Conservation (phyloP, 192 early-diverging fungal genomes). For the Podila minutissima region DNA sequence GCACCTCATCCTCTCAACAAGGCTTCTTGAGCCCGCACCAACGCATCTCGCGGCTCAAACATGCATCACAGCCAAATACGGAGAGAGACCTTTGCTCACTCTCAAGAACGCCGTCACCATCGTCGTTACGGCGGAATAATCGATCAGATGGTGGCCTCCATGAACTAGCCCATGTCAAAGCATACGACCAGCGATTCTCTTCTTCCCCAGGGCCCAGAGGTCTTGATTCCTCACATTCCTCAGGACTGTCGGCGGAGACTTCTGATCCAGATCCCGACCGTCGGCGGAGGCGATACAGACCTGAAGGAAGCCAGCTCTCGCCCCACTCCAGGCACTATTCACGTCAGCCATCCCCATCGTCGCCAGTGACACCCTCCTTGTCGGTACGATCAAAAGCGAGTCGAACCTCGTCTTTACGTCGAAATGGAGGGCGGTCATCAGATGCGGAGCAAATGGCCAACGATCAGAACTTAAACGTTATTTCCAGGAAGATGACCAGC, state of each 20-base stretch:
- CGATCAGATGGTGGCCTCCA: not conserved
- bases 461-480: constrained; percentile 20
- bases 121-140: not conserved
- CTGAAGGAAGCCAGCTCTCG: constrained; percentile 9
- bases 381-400: constrained; percentile 14
- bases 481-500: constrained; percentile 27
- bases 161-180: not conserved
- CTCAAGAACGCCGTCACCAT: not conserved
- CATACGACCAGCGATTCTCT: not conserved
- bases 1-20: not conserved
- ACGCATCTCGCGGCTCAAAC: not conserved
- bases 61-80: not conserved
- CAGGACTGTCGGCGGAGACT: not conserved
- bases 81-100: not conserved
- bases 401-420: constrained; percentile 14
- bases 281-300: not conserved
- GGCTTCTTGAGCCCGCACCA: not conserved
- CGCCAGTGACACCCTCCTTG: constrained; percentile 7
- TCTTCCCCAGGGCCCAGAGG: no score
- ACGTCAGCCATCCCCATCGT: constrained; percentile 1
- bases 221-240: not conserved
- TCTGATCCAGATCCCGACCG: constrained; percentile 1
- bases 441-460: constrained; percentile 4
- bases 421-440: not conserved
- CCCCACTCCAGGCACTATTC: not conserved